Evolutionary conservation across 352 stramenopile species (phyloP), one percentile per base, ranked within the genome.

Genomic region (Pythium oligandrum): DNA sequence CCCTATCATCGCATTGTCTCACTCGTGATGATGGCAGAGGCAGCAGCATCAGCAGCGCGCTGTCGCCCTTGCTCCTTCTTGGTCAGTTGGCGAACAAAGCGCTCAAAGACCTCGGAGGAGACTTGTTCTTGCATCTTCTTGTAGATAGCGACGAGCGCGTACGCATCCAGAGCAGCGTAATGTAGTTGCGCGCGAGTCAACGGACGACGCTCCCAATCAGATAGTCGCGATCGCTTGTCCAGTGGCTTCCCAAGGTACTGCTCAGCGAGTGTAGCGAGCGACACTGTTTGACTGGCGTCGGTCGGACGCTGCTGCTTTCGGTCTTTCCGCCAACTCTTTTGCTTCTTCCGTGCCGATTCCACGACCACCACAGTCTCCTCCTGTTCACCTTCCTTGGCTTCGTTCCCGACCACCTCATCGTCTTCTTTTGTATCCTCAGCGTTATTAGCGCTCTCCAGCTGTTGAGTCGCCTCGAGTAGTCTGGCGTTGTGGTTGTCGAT

Each of bases 191-290:
- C 74, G 31, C 59, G 74, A 6, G 75, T 82, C 2, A 92, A 72
- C 32, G 82, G 82, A 1, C 82, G 75, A 4, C 67, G 75, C 55
- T 90, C 69, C 79, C 79, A 92, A 65, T 93, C 67, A 2, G 83
- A 90, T 68, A 93, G 86, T 33, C 79, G 75, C 7, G 54, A 59
- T n/a, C 80, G 70, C 39, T 93, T 93, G 58, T 90, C 83, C 2
- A 93, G 63, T 10, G 80, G 75, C 11, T 86, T 76, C 5, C 71
- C 67, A 44, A 93, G 52, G 53, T 87, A 93, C 2, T 48, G 33
- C 37, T 83, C 54, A 1, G 78, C 60, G 32, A 93, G 50, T 37
- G 65, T 63, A 8, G 78, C 70, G 26, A 93, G 63, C 0, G 74
- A 71, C 12, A 83, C 53, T n/a, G n/a, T n/a, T n/a, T n/a, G n/a